phyloP scores from a whole-genome alignment of 2,329 filamentous ascomycete genomes.

The Phyllosticta citribraziliensis region DNA sequence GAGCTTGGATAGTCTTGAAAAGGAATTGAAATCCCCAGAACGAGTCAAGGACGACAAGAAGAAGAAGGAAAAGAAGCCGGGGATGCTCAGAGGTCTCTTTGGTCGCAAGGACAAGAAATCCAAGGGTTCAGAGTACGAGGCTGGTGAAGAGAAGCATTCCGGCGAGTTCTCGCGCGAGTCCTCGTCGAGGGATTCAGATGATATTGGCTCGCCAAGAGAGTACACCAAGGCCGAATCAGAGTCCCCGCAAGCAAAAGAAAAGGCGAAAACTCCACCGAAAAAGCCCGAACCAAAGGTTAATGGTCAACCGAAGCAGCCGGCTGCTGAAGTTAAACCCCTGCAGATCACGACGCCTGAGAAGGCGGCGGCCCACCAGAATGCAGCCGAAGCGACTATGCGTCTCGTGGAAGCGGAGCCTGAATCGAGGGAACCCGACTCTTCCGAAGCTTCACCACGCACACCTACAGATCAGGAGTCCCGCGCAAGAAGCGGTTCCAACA shows the following conservation, averaged over 20 bases:
- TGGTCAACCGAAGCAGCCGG: conserved; percentile 19
- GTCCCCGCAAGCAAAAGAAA: background rate
- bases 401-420: conserved; percentile 1
- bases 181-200: conserved; percentile 13
- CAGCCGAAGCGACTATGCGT: conserved; percentile 16
- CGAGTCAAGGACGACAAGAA: conserved; percentile 62
- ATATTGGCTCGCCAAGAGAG: conserved; percentile 5
- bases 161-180: conserved; percentile 27
- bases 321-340: conserved; percentile 15
- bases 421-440: background rate
- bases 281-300: conserved; percentile 25
- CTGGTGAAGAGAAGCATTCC: conserved; percentile 37
- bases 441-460: background rate
- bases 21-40: conserved; percentile 52
- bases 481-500: conserved; percentile 5
- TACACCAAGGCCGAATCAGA: conserved; percentile 21
- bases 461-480: background rate
- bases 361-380: conserved; percentile 18
- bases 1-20: conserved; percentile 70
- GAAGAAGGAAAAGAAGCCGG: conserved; percentile 59
- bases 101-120: conserved; percentile 55
- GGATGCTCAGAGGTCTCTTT: conserved; percentile 62
- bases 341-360: conserved; percentile 13
- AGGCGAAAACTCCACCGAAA: conserved; percentile 16
- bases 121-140: conserved; percentile 30